Conservation (phyloP, 1,284 basidiomycete species). For the Sparassis latifolia region DNA sequence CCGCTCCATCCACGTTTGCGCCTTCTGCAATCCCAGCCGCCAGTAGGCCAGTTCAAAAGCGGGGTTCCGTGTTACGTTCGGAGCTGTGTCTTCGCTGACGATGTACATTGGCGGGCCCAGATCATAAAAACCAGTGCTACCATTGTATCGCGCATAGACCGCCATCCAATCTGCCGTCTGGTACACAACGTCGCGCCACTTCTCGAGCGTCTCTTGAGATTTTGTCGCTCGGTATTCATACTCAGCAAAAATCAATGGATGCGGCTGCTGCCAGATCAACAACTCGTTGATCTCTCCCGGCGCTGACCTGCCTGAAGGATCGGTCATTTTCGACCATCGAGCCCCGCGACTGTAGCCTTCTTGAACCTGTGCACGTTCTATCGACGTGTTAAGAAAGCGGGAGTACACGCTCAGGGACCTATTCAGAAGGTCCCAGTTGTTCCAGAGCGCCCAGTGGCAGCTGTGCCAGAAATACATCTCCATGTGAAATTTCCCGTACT, state of each 20-base stretch:
- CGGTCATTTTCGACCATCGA: conserved; percentile 60
- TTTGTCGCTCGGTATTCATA: conserved; percentile 48
- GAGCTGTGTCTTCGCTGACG: conserved; percentile 51
- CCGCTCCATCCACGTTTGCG: conserved; percentile 40
- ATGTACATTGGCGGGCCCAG: conserved; percentile 54
- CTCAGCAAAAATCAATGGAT: conserved; percentile 51
- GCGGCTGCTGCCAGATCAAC: conserved; percentile 56
- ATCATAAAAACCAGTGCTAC: conserved; percentile 41
- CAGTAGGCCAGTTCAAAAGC: conserved; percentile 57
- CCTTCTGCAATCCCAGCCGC: conserved; percentile 43
- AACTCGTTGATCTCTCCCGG: conserved; percentile 59
- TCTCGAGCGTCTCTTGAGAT: conserved; percentile 32
- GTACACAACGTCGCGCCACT: conserved; percentile 44
- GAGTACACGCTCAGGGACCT: conserved; percentile 39
- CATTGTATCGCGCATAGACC: conserved; percentile 46
- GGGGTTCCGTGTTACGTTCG: conserved; percentile 47
- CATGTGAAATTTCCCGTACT: conserved; percentile 55
- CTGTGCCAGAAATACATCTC: conserved; percentile 60
- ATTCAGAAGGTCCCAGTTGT: conserved; percentile 47
- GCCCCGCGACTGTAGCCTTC: conserved; percentile 46
- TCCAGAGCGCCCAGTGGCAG: conserved; percentile 56
- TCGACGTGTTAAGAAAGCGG: conserved; percentile 40
- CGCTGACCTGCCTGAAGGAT: conserved; percentile 49
- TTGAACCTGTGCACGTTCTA: conserved; percentile 41
- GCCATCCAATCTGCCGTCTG: conserved; percentile 59